phyloP scores from a whole-genome alignment of 257 asterid species.

The Penstemon barbatus region DNA sequence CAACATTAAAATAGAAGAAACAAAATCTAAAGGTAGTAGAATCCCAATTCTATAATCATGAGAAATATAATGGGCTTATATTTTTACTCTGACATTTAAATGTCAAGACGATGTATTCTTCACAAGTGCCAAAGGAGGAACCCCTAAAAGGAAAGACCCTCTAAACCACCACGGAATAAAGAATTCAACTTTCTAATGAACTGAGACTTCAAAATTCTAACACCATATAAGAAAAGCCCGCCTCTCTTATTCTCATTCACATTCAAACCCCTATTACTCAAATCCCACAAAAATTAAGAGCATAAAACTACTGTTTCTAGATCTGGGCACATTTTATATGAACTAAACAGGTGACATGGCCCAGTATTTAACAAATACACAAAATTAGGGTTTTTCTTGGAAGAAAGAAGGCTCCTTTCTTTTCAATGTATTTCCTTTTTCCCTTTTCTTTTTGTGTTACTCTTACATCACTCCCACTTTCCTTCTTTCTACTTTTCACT shows the following conservation, averaged over 20 bases:
- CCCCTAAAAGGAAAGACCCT: not conserved
- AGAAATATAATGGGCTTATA: constrained; percentile 19
- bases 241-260: constrained; percentile 7
- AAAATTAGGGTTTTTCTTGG: constrained; percentile 47
- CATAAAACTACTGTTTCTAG: constrained; percentile 31
- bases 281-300: constrained; percentile 25
- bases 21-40: constrained; percentile 13
- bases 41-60: constrained; percentile 20
- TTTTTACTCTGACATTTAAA: not conserved
- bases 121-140: constrained; percentile 3
- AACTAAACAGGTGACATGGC: constrained; percentile 19
- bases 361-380: constrained; percentile 33
- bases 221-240: constrained; percentile 31
- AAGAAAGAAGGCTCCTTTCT: constrained; percentile 34
- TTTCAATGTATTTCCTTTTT: constrained; percentile 21
- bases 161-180: constrained; percentile 20
- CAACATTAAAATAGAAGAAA: constrained; percentile 14
- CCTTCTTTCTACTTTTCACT: constrained; percentile 31
- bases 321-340: constrained; percentile 40
- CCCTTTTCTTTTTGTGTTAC: constrained; percentile 25
- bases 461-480: constrained; percentile 28
- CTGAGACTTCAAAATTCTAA: constrained; percentile 21
- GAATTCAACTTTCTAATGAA: constrained; percentile 20
- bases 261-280: not conserved
- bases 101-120: constrained; percentile 4